These are phyloP conservation scores for Cryptosporidium andersoni DNA, from an alignment of 169 alveolate genomes.

Conservation along the genomic window DNA sequence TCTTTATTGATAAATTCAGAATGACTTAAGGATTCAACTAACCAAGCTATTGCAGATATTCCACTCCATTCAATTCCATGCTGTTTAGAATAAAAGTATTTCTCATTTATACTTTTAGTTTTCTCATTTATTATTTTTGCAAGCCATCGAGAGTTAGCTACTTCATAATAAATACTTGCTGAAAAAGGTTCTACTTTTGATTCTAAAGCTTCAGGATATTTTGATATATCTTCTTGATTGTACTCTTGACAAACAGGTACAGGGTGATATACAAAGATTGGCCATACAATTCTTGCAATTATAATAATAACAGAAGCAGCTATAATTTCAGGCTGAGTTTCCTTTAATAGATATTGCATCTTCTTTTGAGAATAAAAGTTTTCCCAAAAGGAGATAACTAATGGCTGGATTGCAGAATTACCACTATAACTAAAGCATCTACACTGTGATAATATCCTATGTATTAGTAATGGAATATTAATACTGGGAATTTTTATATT, in stretches of 20 bases:
- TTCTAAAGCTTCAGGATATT: neutral
- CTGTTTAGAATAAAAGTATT: neutral
- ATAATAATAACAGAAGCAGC: conserved; percentile 36
- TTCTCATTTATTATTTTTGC: neutral
- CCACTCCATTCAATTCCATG: conserved; percentile 71
- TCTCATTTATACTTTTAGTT: neutral
- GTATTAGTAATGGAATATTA: conserved; percentile 43
- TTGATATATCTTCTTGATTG: neutral
- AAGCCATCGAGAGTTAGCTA: conserved; percentile 2
- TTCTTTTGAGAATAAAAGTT: conserved; percentile 3
- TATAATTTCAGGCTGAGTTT: neutral
- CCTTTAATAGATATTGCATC: neutral
- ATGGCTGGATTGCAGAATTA: conserved; percentile 50
- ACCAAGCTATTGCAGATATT: conserved; percentile 32
- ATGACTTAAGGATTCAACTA: conserved; percentile 2
- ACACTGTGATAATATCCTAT: conserved; percentile 26
- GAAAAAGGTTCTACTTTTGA: neutral
- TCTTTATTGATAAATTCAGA: neutral
- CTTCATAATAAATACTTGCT: neutral
- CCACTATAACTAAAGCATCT: conserved; percentile 38
- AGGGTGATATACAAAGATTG: conserved; percentile 60
- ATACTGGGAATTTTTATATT: conserved; percentile 25
- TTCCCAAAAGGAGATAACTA: conserved; percentile 54
- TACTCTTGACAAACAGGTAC: conserved; percentile 10
- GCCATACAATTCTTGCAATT: conserved; percentile 59